A percentile compares a stretch with the other conserved stretches of the same genome.
Evolutionary conservation across 805 yeast species (phyloP).

Genomic region (Nakazawaea sp.): DNA sequence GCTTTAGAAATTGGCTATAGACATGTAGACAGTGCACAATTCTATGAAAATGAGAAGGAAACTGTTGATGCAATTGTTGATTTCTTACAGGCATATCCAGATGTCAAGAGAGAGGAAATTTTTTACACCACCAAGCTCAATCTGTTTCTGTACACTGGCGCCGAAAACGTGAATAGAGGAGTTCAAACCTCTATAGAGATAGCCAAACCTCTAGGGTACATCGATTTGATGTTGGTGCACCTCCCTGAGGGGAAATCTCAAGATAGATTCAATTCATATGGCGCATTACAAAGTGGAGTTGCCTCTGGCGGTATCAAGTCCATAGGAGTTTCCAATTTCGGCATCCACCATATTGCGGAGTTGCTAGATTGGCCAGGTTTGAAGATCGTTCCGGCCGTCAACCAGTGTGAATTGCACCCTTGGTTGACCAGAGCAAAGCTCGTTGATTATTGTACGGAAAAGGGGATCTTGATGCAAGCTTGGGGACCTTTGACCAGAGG

Average conservation of each 20-base stretch:
- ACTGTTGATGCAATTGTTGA: conserved; percentile 51
- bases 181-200: conserved; percentile 34
- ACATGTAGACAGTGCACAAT: conserved; percentile 69
- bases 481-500: conserved; percentile 63
- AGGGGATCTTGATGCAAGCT: conserved; percentile 50
- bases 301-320: conserved; percentile 40
- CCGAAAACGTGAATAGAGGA: conserved; percentile 33
- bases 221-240: conserved; percentile 50
- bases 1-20: conserved; percentile 67
- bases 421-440: conserved; percentile 41
- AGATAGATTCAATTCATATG: conserved; percentile 43
- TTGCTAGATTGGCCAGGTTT: conserved; percentile 39
- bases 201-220: conserved; percentile 38
- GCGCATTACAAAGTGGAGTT: conserved; percentile 50
- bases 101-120: conserved; percentile 27
- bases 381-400: conserved; percentile 35
- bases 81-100: conserved; percentile 24
- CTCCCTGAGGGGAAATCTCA: conserved; percentile 39
- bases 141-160: conserved; percentile 22
- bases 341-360: conserved; percentile 51
- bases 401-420: conserved; percentile 46
- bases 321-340: conserved; percentile 64
- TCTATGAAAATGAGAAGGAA: conserved; percentile 57
- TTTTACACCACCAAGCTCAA: conserved; percentile 35
- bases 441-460: conserved; percentile 32